Evolutionary conservation across 192 early-diverging fungal genomes (phyloP).

Genomic region (Physocladia obscura): DNA sequence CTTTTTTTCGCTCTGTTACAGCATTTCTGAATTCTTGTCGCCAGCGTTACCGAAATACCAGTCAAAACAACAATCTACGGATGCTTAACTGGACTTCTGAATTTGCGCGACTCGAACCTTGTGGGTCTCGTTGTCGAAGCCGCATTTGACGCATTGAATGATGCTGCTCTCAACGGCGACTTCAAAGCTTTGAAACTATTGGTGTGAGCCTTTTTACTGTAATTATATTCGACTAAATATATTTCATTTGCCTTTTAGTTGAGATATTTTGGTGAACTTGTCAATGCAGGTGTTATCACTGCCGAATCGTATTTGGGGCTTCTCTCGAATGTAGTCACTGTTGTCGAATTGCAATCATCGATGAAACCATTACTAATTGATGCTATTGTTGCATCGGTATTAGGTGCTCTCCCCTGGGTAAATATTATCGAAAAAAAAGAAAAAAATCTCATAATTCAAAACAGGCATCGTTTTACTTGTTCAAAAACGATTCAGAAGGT

Average conservation of each 20-base stretch:
- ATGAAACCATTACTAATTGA: constrained; percentile 55
- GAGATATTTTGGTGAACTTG: constrained; percentile 79
- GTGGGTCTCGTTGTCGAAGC: constrained; percentile 63
- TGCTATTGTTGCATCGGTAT: constrained; percentile 71
- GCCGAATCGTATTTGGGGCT: constrained; percentile 64
- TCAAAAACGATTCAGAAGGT: constrained; percentile 50
- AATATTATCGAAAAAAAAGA: not conserved
- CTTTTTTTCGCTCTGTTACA: too few relatives aligned
- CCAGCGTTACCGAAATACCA: constrained; percentile 69
- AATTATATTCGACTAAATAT: not conserved
- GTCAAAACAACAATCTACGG: constrained; percentile 76
- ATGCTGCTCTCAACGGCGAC: constrained; percentile 47
- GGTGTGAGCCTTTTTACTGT: not conserved
- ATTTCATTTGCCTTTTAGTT: constrained; percentile 28
- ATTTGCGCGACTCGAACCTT: constrained; percentile 66
- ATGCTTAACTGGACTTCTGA: constrained; percentile 80
- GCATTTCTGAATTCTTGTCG: not conserved
- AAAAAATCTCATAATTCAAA: not conserved
- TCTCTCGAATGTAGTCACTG: constrained; percentile 63
- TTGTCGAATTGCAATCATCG: constrained; percentile 47
- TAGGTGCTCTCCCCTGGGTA: constrained; percentile 81
- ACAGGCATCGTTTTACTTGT: constrained; percentile 41
- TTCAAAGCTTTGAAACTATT: not conserved
- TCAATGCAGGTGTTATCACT: constrained; percentile 73
- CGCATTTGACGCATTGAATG: constrained; percentile 55